These are phyloP conservation scores for Clohesyomyces aquaticus DNA, from an alignment of 495 filamentous ascomycete species.

Conservation along the genomic window DNA sequence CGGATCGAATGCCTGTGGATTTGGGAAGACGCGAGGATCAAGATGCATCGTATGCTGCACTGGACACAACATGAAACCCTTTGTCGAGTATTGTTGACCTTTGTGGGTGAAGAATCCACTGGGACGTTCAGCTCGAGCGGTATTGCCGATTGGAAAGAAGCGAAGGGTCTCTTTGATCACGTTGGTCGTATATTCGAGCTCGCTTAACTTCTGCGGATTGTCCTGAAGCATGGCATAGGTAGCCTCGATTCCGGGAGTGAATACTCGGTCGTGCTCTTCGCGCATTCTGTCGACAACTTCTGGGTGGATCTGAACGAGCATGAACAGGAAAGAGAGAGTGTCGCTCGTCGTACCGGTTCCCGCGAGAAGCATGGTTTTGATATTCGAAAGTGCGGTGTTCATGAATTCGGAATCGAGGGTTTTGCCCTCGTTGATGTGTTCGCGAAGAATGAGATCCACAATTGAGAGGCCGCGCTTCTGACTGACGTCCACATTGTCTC, in stretches of 20 bases:
- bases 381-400: conserved; percentile 9
- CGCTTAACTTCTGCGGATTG: conserved; percentile 17
- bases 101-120: conserved; percentile 14
- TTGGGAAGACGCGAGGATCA: conserved; percentile 29
- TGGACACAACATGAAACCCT: conserved; percentile 12
- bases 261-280: conserved; percentile 31
- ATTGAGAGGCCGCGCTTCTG: conserved; percentile 27
- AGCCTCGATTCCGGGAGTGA: conserved; percentile 10
- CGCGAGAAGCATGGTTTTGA: conserved; percentile 30
- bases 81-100: conserved; percentile 22
- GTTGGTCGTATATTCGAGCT: conserved; percentile 23
- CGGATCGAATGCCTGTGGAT: conserved; percentile 30
- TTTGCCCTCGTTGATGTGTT: conserved; percentile 12
- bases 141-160: conserved; percentile 22
- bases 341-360: conserved; percentile 31
- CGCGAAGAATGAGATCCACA: conserved; percentile 30
- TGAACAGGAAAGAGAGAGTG: conserved; percentile 35
- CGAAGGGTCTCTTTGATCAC: conserved; percentile 34
- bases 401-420: conserved; percentile 23
- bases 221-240: conserved; percentile 24
- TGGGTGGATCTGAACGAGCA: conserved; percentile 27
- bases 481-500: conserved; percentile 17
- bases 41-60: conserved; percentile 27
- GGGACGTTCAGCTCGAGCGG: conserved; percentile 8
- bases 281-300: conserved; percentile 20